These are phyloP conservation scores for Psilocybe cyanescens DNA, from an alignment of 768 basidiomycete genomes.

Conservation along the genomic window DNA sequence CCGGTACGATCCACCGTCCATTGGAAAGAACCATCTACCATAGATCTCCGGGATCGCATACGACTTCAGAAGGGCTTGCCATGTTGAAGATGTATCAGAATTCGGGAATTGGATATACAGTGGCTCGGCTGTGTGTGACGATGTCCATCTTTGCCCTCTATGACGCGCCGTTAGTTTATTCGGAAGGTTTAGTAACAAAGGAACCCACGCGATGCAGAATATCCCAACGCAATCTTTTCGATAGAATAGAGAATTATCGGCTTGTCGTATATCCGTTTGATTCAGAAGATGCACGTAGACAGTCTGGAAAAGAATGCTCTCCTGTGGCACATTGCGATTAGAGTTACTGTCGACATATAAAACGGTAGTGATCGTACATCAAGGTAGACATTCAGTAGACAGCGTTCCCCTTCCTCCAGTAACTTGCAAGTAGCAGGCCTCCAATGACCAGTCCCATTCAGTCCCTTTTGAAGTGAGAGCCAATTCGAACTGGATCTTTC, in stretches of 20 bases:
- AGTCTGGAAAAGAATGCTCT: conserved; percentile 73
- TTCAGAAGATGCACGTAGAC: conserved; percentile 72
- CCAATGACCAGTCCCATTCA: conserved; percentile 66
- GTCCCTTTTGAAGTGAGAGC: conserved; percentile 59
- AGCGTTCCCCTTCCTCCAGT: conserved; percentile 66
- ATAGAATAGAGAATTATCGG: conserved; percentile 77
- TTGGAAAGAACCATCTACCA: conserved; percentile 55
- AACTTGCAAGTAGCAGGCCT: conserved; percentile 73
- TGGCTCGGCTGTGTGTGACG: conserved; percentile 57
- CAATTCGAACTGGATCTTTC: conserved; percentile 80
- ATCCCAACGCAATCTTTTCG: conserved; percentile 78
- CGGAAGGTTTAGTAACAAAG: conserved; percentile 5
- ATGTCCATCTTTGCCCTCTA: conserved; percentile 66
- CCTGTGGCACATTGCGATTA: conserved; percentile 45
- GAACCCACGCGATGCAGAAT: conserved; percentile 58
- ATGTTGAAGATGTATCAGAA: conserved; percentile 66
- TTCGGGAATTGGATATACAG: conserved; percentile 77
- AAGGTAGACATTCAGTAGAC: conserved; percentile 73
- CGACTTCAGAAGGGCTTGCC: conserved; percentile 81
- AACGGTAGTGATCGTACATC: conserved; percentile 52
- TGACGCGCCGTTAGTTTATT: neutral
- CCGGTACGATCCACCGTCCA: conserved; percentile 78
- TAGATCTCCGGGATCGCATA: conserved; percentile 84
- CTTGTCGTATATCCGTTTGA: conserved; percentile 80
- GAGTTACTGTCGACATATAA: conserved; percentile 6